These are phyloP conservation scores for Plasmodium falciparum DNA, from an alignment of 169 alveolate species.

Conservation along the genomic window DNA sequence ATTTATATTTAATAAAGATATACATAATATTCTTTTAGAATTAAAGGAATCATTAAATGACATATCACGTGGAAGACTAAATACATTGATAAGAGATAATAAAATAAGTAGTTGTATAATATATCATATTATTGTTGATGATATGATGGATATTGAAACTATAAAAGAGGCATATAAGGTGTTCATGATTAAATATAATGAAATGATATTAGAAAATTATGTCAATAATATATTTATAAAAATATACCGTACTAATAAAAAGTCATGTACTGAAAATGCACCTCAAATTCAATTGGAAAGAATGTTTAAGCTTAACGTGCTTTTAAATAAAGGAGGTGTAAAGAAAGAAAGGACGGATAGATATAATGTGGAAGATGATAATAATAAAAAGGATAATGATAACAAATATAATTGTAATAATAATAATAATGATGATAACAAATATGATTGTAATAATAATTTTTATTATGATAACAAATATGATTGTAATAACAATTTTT, in stretches of 20 bases:
- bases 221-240: slow-evolving; percentile 50
- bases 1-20: background rate
- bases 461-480: no score
- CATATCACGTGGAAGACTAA: slow-evolving; percentile 29
- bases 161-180: slow-evolving; percentile 12
- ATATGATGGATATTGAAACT: background rate
- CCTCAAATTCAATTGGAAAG: background rate
- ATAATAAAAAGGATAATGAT: no score
- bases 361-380: background rate
- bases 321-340: slow-evolving; percentile 24
- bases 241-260: slow-evolving; percentile 8
- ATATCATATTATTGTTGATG: slow-evolving; percentile 16
- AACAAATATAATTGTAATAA: no score
- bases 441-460: no score
- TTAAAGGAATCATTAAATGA: slow-evolving; percentile 48
- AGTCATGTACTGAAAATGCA: background rate
- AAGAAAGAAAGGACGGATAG: slow-evolving; percentile 8
- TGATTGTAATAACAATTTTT: no score
- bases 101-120: slow-evolving; percentile 55
- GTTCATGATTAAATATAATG: slow-evolving; percentile 43
- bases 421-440: no score
- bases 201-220: slow-evolving; percentile 44
- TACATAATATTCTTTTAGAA: slow-evolving; percentile 5
- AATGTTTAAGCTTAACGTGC: slow-evolving; percentile 28
- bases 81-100: slow-evolving; percentile 13